Percentiles rank a stretch among this genome's conserved stretches.
phyloP scores from a whole-genome alignment of 1,284 basidiomycete genomes.

The Sporisorium exsertum region DNA sequence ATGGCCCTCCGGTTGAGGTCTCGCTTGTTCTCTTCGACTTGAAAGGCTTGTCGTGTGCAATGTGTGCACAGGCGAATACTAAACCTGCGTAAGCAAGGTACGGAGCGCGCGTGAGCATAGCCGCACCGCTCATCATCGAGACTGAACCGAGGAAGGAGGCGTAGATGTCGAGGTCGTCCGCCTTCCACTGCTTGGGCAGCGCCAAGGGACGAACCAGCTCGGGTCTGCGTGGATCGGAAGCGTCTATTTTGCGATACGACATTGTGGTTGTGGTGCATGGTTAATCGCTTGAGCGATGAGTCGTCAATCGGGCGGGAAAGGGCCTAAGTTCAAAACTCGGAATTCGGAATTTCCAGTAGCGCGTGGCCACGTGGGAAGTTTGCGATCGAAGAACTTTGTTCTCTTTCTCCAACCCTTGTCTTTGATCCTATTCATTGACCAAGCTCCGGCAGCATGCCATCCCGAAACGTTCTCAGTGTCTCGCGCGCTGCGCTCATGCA shows the following conservation, averaged over 20 bases:
- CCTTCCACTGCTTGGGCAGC: constrained; percentile 36
- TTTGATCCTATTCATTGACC: not conserved
- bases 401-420: not conserved
- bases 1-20: constrained; percentile 33
- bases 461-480: not conserved
- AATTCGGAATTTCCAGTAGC: constrained; percentile 12
- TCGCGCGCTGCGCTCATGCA: not conserved
- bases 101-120: constrained; percentile 38
- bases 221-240: constrained; percentile 34
- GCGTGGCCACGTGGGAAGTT: constrained; percentile 21
- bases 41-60: constrained; percentile 51
- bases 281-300: too few species aligned
- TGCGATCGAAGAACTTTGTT: not conserved
- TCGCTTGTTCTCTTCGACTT: constrained; percentile 43
- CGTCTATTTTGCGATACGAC: constrained; percentile 41
- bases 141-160: constrained; percentile 34
- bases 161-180: constrained; percentile 44
- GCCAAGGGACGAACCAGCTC: constrained; percentile 26
- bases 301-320: too few species aligned
- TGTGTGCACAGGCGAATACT: constrained; percentile 52
- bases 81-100: constrained; percentile 48
- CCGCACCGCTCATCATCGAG: constrained; percentile 47
- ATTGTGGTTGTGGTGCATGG: too few species aligned
- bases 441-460: constrained; percentile 14
- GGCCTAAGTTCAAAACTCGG: too few species aligned